Evolutionary conservation across 2,329 filamentous ascomycete species (phyloP).

Genomic region (Hortaea werneckii): DNA sequence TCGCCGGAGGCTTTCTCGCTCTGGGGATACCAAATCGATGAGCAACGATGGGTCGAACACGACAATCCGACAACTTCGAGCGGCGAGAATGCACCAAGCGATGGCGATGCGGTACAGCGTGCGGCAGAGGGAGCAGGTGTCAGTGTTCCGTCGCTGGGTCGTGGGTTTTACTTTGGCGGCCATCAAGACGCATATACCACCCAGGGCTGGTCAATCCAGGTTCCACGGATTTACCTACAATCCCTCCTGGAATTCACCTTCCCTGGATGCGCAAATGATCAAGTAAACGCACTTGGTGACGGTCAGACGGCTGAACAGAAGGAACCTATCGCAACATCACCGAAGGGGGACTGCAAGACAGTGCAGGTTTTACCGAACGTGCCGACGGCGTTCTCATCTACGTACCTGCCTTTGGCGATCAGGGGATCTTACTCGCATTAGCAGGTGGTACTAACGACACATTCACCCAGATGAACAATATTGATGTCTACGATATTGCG

Average conservation of each 20-base stretch:
- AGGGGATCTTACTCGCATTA: slow-evolving; percentile 67
- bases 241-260: slow-evolving; percentile 68
- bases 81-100: slow-evolving; percentile 52
- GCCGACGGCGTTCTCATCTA: slow-evolving; percentile 66
- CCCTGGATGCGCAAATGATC: slow-evolving; percentile 56
- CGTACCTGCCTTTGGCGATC: slow-evolving; percentile 63
- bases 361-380: slow-evolving; percentile 58
- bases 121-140: slow-evolving; percentile 65
- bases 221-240: slow-evolving; percentile 58
- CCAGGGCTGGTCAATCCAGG: slow-evolving; percentile 57
- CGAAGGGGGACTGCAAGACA: slow-evolving; percentile 55
- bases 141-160: slow-evolving; percentile 57
- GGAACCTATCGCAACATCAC: slow-evolving; percentile 68
- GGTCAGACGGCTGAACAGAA: slow-evolving; percentile 46
- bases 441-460: slow-evolving; percentile 61
- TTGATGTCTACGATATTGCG: slow-evolving; percentile 73
- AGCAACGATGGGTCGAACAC: slow-evolving; percentile 53
- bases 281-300: slow-evolving; percentile 45
- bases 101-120: slow-evolving; percentile 50
- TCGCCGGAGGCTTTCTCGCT: slow-evolving; percentile 51
- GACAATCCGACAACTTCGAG: slow-evolving; percentile 50
- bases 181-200: slow-evolving; percentile 58
- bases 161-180: slow-evolving; percentile 71
- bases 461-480: slow-evolving; percentile 60
- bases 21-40: slow-evolving; percentile 59